Evolutionary conservation across 2,329 filamentous ascomycete genomes (phyloP), one percentile per base, ranked within the genome.

Genomic region (Paraconiothyrium sp.): DNA sequence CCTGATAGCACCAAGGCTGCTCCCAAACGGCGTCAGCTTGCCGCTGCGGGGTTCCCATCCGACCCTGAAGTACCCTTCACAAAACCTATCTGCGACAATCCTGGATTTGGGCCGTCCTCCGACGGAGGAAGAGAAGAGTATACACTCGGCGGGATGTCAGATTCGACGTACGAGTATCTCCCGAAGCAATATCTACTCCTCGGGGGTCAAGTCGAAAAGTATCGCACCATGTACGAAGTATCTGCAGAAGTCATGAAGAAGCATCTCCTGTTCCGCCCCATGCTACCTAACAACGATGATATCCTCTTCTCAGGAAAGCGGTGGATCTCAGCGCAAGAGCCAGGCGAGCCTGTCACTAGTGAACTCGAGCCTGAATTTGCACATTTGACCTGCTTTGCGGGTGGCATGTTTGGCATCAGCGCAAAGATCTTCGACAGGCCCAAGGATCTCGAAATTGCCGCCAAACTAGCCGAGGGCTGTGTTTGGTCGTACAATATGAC

Each of bases 331-430:
- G 56, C 61, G 30, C 64, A 68, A 71, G 61, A 70, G 68, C 22
- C 75, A 67, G 22, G 48, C 16, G 43, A 54, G n/a, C 64, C 68
- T 46, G 35, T 60, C 13, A 52, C 67, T 7, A 64, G 68, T 37
- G 46, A 65, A 20, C 69, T 82, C 0, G 68, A 78, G 47, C 67
- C 74, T 1, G 78, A 82, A 43, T 78, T 81, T 11, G 86, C 89
- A 60, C 91, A 93, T 72, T 80, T 92, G 1, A 84, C 85, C 3
- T 93, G 90, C 76, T 93, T 92, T 72, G 82, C 86, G 3, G 90
- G 90, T 7, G 91, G 90, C 10, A 89, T 90, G 82, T 89, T 91
- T 49, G 90, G 83, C 1, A 83, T 93, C 39, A 89, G 86, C 1
- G 88, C 90, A 1, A 86, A 84, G 62, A 80, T 92, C 30, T 86